phyloP scores from a whole-genome alignment of 2,329 filamentous ascomycete genomes.

The Calonectria hongkongensis region DNA sequence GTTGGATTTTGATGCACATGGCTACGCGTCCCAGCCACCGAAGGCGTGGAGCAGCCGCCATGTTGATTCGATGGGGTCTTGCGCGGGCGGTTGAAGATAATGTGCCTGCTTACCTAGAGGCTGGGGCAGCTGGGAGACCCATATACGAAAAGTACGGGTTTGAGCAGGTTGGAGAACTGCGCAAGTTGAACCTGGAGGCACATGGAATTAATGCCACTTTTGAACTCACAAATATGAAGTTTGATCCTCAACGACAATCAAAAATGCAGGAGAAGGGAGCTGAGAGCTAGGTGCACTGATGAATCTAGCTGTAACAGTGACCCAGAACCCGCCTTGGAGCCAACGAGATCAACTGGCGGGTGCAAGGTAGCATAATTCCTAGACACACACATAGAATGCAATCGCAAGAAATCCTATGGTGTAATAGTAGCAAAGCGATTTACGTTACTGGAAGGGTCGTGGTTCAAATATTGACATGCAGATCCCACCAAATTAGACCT shows the following conservation, averaged over 20 bases:
- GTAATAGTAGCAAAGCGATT: no score
- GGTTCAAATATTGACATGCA: no score
- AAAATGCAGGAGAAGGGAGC: background rate
- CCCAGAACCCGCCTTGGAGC: no score
- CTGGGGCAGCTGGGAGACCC: background rate
- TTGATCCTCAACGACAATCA: background rate
- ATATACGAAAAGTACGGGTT: conserved; percentile 14
- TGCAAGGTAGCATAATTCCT: no score
- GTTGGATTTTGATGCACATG: conserved; percentile 16
- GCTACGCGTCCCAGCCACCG: background rate
- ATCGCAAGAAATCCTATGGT: no score
- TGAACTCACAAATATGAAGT: conserved; percentile 12
- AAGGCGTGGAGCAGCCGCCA: conserved; percentile 3
- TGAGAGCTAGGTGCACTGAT: background rate
- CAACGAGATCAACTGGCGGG: no score
- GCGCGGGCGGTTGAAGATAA: background rate
- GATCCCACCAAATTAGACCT: no score
- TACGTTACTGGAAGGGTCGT: no score
- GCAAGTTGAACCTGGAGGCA: background rate
- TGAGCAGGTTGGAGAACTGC: background rate
- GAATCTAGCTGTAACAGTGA: no score
- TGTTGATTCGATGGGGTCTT: conserved; percentile 5
- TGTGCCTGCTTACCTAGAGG: background rate
- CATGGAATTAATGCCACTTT: background rate
- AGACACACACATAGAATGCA: no score